These are phyloP conservation scores for Lentinus brumalis DNA, from an alignment of 768 basidiomycete genomes.

Conservation along the genomic window DNA sequence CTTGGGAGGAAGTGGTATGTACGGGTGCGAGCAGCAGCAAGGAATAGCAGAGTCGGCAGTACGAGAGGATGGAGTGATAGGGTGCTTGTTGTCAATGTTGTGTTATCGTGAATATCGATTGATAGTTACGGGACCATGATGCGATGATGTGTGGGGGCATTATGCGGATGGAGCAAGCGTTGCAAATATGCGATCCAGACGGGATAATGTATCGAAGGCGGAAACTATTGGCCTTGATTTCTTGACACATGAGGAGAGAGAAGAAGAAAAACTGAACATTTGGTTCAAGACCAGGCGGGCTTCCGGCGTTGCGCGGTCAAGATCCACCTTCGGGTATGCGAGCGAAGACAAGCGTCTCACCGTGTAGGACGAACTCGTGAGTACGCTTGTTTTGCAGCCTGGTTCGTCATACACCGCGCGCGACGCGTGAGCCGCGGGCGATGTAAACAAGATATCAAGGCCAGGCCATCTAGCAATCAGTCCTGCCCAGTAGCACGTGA, in stretches of 20 bases:
- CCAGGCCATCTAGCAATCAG: too few relatives aligned
- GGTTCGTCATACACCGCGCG: too few relatives aligned
- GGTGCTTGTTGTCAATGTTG: not conserved
- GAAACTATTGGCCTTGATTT: slow-evolving; percentile 22
- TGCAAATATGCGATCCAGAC: not conserved
- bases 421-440: too few relatives aligned
- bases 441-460: too few relatives aligned
- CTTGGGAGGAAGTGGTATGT: slow-evolving; percentile 9
- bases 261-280: not conserved
- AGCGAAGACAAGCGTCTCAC: too few relatives aligned
- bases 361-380: too few relatives aligned
- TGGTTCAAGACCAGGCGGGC: not conserved
- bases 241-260: slow-evolving; percentile 8
- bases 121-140: not conserved
- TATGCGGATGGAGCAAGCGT: slow-evolving; percentile 2
- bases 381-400: too few relatives aligned
- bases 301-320: not conserved
- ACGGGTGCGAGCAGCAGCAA: slow-evolving; percentile 13
- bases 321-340: not conserved
- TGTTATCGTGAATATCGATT: not conserved
- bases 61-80: not conserved
- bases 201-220: slow-evolving; percentile 16
- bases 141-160: slow-evolving; percentile 3
- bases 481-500: too few relatives aligned
- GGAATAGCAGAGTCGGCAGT: slow-evolving; percentile 16